Conservation (phyloP, 139 green algal genomes). For the Chlorella sp. region DNA sequence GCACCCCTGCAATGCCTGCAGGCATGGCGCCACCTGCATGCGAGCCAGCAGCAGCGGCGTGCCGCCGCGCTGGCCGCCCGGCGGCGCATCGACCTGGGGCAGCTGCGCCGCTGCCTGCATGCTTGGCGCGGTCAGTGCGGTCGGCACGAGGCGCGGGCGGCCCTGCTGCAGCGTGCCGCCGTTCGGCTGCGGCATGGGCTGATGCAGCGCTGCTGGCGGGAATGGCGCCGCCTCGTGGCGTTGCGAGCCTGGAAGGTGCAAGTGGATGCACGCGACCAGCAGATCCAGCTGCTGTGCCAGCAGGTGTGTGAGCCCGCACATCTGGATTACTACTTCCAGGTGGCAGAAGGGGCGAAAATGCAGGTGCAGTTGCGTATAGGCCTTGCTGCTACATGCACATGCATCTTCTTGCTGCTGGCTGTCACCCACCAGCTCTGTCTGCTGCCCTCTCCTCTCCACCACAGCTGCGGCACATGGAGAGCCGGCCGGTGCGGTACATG, state of each 20-base stretch:
- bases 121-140: constrained; percentile 9
- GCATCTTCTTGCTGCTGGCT: no score
- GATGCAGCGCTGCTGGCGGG: constrained; percentile 18
- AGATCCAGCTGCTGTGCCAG: constrained; percentile 54
- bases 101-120: constrained; percentile 29
- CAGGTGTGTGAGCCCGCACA: no score
- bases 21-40: constrained; percentile 17
- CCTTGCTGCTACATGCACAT: no score
- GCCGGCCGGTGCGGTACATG: constrained; percentile 33
- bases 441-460: neutral
- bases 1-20: neutral
- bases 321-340: no score
- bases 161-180: neutral
- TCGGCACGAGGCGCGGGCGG: neutral
- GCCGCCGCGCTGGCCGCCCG: neutral
- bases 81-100: neutral
- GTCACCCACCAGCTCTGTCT: no score
- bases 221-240: constrained; percentile 44
- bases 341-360: no score
- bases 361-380: no score
- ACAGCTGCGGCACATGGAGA: constrained; percentile 40
- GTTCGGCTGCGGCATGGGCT: neutral
- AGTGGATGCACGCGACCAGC: constrained; percentile 57
- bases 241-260: constrained; percentile 79
- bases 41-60: neutral